Base-by-base conservation (phyloP, 1,139 yeast species). In the Blastobotrys serpentis region DNA sequence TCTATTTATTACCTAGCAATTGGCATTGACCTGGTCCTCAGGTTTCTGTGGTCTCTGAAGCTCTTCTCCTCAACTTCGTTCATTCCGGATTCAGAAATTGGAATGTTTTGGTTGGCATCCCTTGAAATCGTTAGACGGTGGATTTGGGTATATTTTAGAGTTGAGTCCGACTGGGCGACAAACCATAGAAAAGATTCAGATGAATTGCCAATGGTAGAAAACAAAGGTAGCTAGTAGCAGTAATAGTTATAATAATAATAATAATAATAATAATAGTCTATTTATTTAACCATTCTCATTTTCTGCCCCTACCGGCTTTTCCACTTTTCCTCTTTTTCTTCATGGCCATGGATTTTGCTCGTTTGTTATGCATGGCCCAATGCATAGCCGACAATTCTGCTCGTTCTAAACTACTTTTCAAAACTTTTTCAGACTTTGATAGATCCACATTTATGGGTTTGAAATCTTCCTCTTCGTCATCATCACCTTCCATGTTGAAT, bases 71-170 rank as follows among this genome's bases (percentile, higher is more conserved):
- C 60, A 34, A 56, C 62, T 56, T 56, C 61, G 42, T 56, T 58
- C 29, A 54, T 66, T 11, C 59, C 65, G 13, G 77, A 81, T 21
- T 67, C 72, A 30, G 86, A 81, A 55, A 67, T 75, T 19, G 94
- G 92, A 1, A 74, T 78, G 56, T 81, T 84, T 52, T 62, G 75
- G 5, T 66, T 87, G 46, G 95, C 90, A 60, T 60, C 79, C 7
- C 67, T 89, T 47, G 98, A 92, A 64, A 74, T 92, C 8, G 58
- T 82, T 8, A 76, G 98, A 67, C 75, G 98, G 58, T 87, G 92
- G 81, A 68, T 88, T 51, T 92, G 98, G 98, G 79, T 90, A 46
- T 79, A 87, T 57, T 72, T 90, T 61, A 84, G 94, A 63, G 70
- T 89, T 26, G 97, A 90, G 59, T 78, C 86, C 34, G 97, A 90